A percentile compares a stretch with the other conserved stretches of the same genome.
Conservation (phyloP, 2,329 filamentous ascomycete genomes). For the Aspergillus sp. region DNA sequence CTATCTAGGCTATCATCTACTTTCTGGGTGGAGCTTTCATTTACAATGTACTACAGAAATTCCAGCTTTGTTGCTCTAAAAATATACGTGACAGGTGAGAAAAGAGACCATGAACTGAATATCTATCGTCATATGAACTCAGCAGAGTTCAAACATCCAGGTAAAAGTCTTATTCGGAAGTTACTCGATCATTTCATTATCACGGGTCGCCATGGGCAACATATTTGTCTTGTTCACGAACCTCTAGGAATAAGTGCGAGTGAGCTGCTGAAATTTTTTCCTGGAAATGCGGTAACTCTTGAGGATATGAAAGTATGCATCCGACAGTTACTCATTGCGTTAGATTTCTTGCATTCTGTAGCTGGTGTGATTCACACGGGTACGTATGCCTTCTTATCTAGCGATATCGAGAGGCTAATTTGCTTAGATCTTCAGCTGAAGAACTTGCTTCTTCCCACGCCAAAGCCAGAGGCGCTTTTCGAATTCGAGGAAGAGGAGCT, state of each 20-base stretch:
- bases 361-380: not conserved
- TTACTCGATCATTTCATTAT: not conserved
- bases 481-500: not conserved
- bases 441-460: not conserved
- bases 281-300: not conserved
- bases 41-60: not conserved
- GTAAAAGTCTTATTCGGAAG: not conserved
- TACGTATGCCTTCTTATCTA: not conserved
- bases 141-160: not conserved
- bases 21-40: not conserved
- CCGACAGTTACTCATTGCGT: not conserved
- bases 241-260: not conserved
- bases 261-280: not conserved
- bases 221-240: conserved; percentile 3
- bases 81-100: not conserved
- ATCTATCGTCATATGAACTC: not conserved
- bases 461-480: not conserved
- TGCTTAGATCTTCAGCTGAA: not conserved
- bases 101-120: not conserved
- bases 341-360: not conserved
- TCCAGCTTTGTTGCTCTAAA: not conserved
- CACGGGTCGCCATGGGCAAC: conserved; percentile 1
- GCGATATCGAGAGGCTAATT: not conserved
- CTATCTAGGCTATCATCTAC: not conserved
- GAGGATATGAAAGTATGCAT: not conserved